Evolutionary conservation across 1,284 basidiomycete genomes (phyloP), one percentile per base, ranked within the genome.

Genomic region (Pseudozyma sp.): DNA sequence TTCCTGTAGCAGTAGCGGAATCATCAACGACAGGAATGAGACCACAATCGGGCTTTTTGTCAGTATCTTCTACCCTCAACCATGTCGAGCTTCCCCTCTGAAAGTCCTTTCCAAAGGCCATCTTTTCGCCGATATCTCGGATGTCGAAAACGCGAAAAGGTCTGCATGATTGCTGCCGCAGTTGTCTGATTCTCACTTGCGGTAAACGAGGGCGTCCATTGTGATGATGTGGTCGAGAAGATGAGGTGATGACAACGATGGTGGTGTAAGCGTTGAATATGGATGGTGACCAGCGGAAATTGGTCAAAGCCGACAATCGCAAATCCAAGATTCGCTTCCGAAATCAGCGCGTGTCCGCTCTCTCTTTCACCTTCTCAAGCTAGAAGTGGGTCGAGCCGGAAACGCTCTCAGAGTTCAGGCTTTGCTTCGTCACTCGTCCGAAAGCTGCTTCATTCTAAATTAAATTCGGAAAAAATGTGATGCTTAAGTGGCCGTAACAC

Each of bases 131-230:
- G 6, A 31, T 31, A 31, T 31, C 25, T 31, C 25, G 25, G 6
- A 31, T 3, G 25, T 6, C 6, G 6, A 31, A 6, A 31, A 3
- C 25, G 25, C 6, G 25, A 6, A 31, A 31, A 31, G 25, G 25
- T 31, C 25, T 31, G 25, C 25, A 31, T 31, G 6, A 31, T 31
- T 31, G 25, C 25, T 31, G 25, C 3, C 6, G 6, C 6, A 31
- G 52, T 18, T 10, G 16, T 7, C 14, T 19, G 61, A 62, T 70
- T 54, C 77, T 73, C 49, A 78, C 77, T 74, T 73, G 49, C 70
- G 69, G 70, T 78, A 68, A 57, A 78, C 77, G 70, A 78, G 77
- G 45, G 77, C 62, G 73, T 78, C 77, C 77, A 78, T 78, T 63
- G 62, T 71, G 62, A 62, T 44, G 44, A 50, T 52, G 57, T 43